phyloP scores from a whole-genome alignment of 768 basidiomycete species.

The Suillus fuscotomentosus region DNA sequence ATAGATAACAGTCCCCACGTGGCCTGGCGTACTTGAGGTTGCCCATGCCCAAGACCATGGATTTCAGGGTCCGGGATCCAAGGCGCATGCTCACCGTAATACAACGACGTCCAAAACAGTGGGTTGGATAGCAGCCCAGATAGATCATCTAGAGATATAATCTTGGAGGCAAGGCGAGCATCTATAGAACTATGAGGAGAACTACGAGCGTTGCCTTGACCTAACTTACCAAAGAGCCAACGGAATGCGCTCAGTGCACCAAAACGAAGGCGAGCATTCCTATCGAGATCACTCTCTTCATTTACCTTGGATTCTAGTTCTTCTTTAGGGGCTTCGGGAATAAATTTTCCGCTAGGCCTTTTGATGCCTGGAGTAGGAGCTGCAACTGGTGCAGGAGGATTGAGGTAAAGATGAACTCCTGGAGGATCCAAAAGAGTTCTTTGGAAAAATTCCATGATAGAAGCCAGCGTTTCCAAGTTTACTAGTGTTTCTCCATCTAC shows the following conservation, averaged over 20 bases:
- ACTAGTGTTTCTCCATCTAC: slow-evolving; percentile 8
- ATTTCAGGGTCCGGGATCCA: slow-evolving; percentile 33
- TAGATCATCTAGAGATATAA: slow-evolving; percentile 24
- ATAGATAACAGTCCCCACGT: slow-evolving; percentile 63
- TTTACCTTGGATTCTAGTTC: slow-evolving; percentile 28
- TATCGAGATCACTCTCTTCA: slow-evolving; percentile 70
- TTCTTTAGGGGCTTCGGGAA: slow-evolving; percentile 32
- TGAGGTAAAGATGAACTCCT: slow-evolving; percentile 59
- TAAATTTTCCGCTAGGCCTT: slow-evolving; percentile 30
- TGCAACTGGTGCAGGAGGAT: slow-evolving; percentile 36
- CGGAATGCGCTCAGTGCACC: slow-evolving; percentile 63
- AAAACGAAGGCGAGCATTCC: slow-evolving; percentile 66
- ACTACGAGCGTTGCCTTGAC: too few relatives aligned
- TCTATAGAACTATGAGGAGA: slow-evolving; percentile 8
- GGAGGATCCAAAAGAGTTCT: slow-evolving; percentile 59
- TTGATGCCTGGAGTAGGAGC: slow-evolving; percentile 27
- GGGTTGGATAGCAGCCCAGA: slow-evolving; percentile 46
- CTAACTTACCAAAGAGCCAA: slow-evolving; percentile 59
- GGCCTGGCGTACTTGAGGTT: slow-evolving; percentile 71
- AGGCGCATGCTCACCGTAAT: slow-evolving; percentile 40
- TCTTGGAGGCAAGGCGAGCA: slow-evolving; percentile 4
- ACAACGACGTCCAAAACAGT: slow-evolving; percentile 59
- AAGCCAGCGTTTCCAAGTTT: slow-evolving; percentile 19
- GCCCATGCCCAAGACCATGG: slow-evolving; percentile 56
- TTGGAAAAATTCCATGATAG: slow-evolving; percentile 52